phyloP scores from a whole-genome alignment of 139 green algal genomes.

The Desmodesmus armatus region DNA sequence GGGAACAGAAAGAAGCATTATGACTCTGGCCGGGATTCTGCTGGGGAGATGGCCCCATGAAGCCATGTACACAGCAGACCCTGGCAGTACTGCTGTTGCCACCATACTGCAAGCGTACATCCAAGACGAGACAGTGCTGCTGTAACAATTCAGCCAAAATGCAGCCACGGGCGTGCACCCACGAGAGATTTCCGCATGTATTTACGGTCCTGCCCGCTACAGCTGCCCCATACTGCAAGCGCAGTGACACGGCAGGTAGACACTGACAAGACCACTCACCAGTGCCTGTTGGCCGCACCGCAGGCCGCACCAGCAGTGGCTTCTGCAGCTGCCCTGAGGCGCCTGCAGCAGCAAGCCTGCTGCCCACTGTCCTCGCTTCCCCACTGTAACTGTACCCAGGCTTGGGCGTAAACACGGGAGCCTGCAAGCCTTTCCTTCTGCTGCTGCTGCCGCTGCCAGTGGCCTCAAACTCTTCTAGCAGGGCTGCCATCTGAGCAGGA shows the following conservation, averaged over 20 bases:
- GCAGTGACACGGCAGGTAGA: not conserved
- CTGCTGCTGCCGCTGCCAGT: not conserved
- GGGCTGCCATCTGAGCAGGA: slow-evolving; percentile 18
- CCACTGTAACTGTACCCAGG: not conserved
- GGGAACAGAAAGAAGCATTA: no score
- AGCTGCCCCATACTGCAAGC: not conserved
- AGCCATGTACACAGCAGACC: no score
- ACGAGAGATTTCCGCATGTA: not conserved
- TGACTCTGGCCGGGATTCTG: no score
- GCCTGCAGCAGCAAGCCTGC: slow-evolving; percentile 14
- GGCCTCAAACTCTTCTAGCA: not conserved
- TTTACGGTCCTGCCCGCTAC: slow-evolving; percentile 1
- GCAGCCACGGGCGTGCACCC: not conserved
- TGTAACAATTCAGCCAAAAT: not conserved
- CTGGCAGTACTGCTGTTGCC: no score
- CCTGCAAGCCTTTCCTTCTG: not conserved
- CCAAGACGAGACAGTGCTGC: not conserved
- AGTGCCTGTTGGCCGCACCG: not conserved
- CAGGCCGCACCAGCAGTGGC: slow-evolving; percentile 7
- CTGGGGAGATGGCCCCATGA: no score
- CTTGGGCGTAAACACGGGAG: not conserved
- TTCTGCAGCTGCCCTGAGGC: not conserved
- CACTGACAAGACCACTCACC: not conserved
- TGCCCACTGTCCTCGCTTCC: not conserved
- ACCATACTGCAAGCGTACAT: not conserved